Base-by-base conservation (phyloP, 306 rosid genomes). In the Casuarina glauca region DNA sequence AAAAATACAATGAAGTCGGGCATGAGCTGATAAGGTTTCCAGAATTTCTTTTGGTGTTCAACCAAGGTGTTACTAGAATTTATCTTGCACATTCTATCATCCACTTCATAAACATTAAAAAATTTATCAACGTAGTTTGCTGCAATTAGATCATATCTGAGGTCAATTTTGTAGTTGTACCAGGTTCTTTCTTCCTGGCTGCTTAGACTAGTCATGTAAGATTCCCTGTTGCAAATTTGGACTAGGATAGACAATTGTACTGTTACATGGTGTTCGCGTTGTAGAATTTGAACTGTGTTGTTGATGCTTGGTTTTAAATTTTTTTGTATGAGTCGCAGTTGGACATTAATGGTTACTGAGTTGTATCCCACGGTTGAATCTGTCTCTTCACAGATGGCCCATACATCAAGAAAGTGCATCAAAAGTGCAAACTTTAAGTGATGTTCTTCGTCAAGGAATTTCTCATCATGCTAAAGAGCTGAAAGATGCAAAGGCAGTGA, bases 401-500 rank as follows among this genome's bases (percentile, higher is more conserved):
- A 82, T 91, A 70, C 79, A 74, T 67, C 83, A 51, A 77, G 90
- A 85, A 53, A 86, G 76, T 73, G 76, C 85, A 73, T 87, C 97
- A 67, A 90, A 88, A 75, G 84, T 42, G 55, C 88, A 72, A 75
- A 89, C 88, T 52, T 45, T 95, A 70, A 83, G 84, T 77, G 90
- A 91, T 43, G 70, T 80, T 77, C 94, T 95, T 82, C 88, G 60
- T 74, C 86, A 80, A 74, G 97, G 83, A 44, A 91, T 95, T 81
- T 83, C 87, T 53, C 17, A 86, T 81, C 97, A 89, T 87, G 93
- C 96, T 43, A 86, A 87, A 82, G 88, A 87, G 58, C 90, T 95
- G 55, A 67, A 82, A 69, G 79, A 72, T 76, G 93, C 96, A 61
- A 86, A 70, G 82, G 93, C 91, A 38, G 39, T 93, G 85, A 69